Evolutionary conservation across 129 eudicot genomes (phyloP), one percentile per base, ranked within the genome.

Genomic region (Artemisia argyi): DNA sequence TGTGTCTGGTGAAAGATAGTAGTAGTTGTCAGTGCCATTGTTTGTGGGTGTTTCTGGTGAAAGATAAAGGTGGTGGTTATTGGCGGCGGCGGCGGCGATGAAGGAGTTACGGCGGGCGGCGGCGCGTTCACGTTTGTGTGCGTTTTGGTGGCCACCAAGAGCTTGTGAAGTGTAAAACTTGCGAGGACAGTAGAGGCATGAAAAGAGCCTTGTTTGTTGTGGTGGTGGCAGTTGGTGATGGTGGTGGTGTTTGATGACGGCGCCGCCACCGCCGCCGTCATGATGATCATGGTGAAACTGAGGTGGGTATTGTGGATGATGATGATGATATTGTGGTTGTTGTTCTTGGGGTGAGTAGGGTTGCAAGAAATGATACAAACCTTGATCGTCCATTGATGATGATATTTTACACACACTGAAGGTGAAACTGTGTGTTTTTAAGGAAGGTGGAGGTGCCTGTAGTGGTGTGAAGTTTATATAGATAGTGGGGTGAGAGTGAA

Each of bases 141-240:
- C 95, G 57, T 91, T 91, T 63, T 91, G 97, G 79, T 91, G 97
- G 20, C 97, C 97, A 0, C 97, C 97, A 5, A 91, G 77, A 0
- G 97, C 95, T 54, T 91, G 97, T 39, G 95, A 91, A 7, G 95
- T 85, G 82, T 74, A 81, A 85, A 91, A 88, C 57, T 79, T 82
- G 8, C 95, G 84, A 12, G 85, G 85, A 44, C 95, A 91, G 85
- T 83, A 91, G 24, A 79, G 88, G 67, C 97, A 91, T 0, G 84
- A 65, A 87, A 85, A 91, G 56, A 65, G 19, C 9, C 72, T 54
- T 13, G 16, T 3, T 0, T 5, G 19, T 19, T 16, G 68, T 14
- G 11, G 69, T 64, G 42, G 71, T 28, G 16, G 69, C 7, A 0
- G 52, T 20, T 46, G 47, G 13, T 1, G 56, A 11, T 53, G 73